Percentiles rank a stretch among this genome's conserved stretches.
These are phyloP conservation scores for Aschersonia sp. DNA, from an alignment of 2,329 filamentous ascomycete genomes.

Conservation along the genomic window DNA sequence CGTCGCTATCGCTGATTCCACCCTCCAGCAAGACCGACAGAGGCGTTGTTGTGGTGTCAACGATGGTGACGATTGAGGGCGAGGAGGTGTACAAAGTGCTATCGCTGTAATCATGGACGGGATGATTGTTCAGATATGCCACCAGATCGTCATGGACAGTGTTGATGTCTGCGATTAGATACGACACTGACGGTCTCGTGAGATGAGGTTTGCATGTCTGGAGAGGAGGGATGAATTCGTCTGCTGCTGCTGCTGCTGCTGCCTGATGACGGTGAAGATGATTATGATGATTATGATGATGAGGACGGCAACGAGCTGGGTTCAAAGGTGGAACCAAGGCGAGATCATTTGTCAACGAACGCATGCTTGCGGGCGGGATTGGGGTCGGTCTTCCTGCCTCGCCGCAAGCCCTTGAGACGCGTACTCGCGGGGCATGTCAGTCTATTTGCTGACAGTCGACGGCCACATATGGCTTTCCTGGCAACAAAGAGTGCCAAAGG, in stretches of 20 bases:
- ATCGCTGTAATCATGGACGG: slow-evolving; percentile 2
- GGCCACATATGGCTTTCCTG: no score
- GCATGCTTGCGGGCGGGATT: neutral
- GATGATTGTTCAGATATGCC: slow-evolving; percentile 3
- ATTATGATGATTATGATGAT: neutral
- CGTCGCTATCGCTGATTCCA: neutral
- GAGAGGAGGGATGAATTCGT: neutral
- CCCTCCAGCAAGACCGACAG: neutral
- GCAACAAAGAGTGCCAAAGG: no score
- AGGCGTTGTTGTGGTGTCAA: neutral
- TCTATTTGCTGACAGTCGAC: no score
- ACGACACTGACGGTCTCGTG: slow-evolving; percentile 1
- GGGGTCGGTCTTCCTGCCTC: neutral
- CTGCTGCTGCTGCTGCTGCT: neutral
- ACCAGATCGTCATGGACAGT: slow-evolving; percentile 6
- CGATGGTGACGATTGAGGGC: neutral
- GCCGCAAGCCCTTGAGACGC: no score
- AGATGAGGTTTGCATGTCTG: no score
- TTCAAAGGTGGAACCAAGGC: slow-evolving; percentile 3
- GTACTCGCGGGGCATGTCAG: no score
- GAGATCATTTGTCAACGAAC: neutral
- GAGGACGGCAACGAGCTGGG: slow-evolving; percentile 1
- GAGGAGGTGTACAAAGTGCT: neutral
- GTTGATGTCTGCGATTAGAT: slow-evolving; percentile 7
- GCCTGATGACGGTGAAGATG: neutral